A percentile compares a stretch with the other conserved stretches of the same genome.
phyloP scores from a whole-genome alignment of 2,329 filamentous ascomycete genomes.

The Phyllosticta citribraziliensis region DNA sequence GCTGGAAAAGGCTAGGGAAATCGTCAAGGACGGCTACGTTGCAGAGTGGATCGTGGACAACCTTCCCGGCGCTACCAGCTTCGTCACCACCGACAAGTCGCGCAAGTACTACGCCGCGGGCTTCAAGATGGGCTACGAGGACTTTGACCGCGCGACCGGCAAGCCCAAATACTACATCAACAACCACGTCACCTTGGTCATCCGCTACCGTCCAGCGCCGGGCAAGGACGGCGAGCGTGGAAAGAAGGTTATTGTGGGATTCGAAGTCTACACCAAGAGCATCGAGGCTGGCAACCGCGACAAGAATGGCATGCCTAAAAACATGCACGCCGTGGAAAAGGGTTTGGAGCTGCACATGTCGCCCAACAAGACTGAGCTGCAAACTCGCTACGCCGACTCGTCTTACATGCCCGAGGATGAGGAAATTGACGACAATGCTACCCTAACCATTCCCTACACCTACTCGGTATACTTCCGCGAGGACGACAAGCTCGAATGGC shows the following conservation, averaged over 20 bases:
- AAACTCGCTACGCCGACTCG: conserved; percentile 42
- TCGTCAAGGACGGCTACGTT: conserved; percentile 74
- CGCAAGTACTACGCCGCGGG: conserved; percentile 83
- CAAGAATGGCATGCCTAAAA: conserved; percentile 55
- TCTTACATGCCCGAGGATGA: conserved; percentile 51
- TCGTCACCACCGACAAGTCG: conserved; percentile 75
- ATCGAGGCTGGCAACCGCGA: conserved; percentile 54
- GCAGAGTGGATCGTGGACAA: conserved; percentile 92
- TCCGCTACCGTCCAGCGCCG: conserved; percentile 64
- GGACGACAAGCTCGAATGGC: conserved; percentile 71
- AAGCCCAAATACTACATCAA: conserved; percentile 65
- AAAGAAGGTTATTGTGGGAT: conserved; percentile 74
- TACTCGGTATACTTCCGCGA: conserved; percentile 89
- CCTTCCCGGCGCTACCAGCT: conserved; percentile 77
- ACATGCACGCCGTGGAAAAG: conserved; percentile 53
- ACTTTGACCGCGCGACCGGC: conserved; percentile 49
- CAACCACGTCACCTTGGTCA: conserved; percentile 79
- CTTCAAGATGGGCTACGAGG: conserved; percentile 77
- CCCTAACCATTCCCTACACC: conserved; percentile 67
- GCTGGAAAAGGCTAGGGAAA: conserved; percentile 56
- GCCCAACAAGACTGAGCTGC: conserved; percentile 49
- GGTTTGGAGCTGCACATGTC: conserved; percentile 61
- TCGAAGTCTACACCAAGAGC: conserved; percentile 85
- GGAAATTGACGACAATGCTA: conserved; percentile 48
- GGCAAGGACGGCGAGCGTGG: conserved; percentile 59